Conservation (phyloP, 73 alveolate species). For the Stentor roeselii region DNA sequence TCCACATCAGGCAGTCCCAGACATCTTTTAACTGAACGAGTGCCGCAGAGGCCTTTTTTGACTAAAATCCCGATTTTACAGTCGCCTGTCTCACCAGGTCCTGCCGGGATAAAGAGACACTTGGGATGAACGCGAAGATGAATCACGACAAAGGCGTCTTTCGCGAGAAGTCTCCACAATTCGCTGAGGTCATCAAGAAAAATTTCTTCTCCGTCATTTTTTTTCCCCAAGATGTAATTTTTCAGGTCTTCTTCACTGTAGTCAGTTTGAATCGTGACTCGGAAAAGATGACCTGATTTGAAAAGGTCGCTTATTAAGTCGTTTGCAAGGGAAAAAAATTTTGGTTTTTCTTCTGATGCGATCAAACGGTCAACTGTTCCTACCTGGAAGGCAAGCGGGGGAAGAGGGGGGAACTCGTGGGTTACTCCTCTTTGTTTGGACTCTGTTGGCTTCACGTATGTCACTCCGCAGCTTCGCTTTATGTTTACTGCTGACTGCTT, state of each 20-base stretch:
- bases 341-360: neutral
- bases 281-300: neutral
- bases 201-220: neutral
- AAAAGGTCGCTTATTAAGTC: neutral
- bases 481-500: conserved; percentile 46
- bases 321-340: neutral
- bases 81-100: neutral
- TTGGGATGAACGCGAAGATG: conserved; percentile 3
- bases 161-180: conserved; percentile 14
- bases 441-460: conserved; percentile 65
- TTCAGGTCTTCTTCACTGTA: conserved; percentile 13
- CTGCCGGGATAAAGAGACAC: neutral
- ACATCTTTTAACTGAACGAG: neutral
- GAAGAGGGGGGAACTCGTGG: conserved; percentile 8
- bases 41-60: conserved; percentile 25
- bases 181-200: neutral
- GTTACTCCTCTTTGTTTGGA: conserved; percentile 38
- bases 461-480: conserved; percentile 81
- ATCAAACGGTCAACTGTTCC: conserved; percentile 20
- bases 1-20: neutral
- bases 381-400: conserved; percentile 20
- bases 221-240: conserved; percentile 10
- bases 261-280: neutral
- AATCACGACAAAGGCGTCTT: conserved; percentile 23
- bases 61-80: neutral